Evolutionary conservation across 2,329 filamentous ascomycete genomes (phyloP), one percentile per base, ranked within the genome.

Genomic region (Fusarium clavum): DNA sequence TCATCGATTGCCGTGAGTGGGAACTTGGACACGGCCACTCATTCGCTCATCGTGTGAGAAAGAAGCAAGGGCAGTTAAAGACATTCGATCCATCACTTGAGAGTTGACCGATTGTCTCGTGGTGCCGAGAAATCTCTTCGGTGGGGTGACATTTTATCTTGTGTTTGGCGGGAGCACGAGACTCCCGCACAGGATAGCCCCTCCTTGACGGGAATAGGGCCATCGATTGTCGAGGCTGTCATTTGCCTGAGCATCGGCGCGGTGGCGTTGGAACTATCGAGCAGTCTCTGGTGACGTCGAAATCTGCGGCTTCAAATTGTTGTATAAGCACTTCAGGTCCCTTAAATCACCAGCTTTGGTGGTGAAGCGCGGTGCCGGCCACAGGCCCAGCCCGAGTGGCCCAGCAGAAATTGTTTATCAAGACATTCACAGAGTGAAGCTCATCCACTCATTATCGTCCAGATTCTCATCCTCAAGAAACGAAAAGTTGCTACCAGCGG

Each of bases 111-210:
- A 69, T 69, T 70, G 70, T 73, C 73, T 75, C 72, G 73, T 75
- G 73, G 72, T 73, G 64, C 69, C 69, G 72, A 61, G 66, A 75
- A 75, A 72, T 73, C 73, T 75, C 67, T 74, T 73, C 64, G 53
- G 73, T 75, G 73, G 73, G 73, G 73, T 75, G 73, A 75, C 69
- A 60, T 71, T 72, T 53, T 60, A 53, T 69, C 60, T 71, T 58
- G 47, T 51, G 69, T 57, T 56, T 57, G 59, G 45, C 57, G 52
- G 61, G 51, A 72, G 73, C 73, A 74, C 71, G 71, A 75, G 73
- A 75, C 69, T 59, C 60, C 59, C 25, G 22, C 24, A 38, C 66
- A 64, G 63, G 64, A 73, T 61, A 62, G 68, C 70, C 73, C 64
- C 69, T 63, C 59, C 61, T 55, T 57, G 30, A 66, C 46, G 56